A percentile compares a stretch with the other conserved stretches of the same genome.
These are phyloP conservation scores for Candida orba DNA, from an alignment of 805 yeast species.

Conservation along the genomic window DNA sequence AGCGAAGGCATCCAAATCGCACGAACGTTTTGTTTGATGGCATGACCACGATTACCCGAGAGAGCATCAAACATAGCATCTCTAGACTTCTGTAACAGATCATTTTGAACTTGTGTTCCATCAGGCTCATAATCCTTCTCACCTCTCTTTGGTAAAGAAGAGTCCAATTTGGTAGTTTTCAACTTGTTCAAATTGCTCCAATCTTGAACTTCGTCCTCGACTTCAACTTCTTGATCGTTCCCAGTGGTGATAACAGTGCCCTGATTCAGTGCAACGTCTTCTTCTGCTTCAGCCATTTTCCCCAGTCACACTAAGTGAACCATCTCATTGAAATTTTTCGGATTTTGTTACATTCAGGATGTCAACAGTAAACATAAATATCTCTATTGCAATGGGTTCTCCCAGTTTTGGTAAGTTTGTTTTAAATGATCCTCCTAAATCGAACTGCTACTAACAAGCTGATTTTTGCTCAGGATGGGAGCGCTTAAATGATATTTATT, in stretches of 20 bases:
- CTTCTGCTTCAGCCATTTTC: background rate
- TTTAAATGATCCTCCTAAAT: too few relatives aligned
- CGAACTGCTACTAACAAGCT: background rate
- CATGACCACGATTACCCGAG: constrained; percentile 38
- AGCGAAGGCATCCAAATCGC: constrained; percentile 38
- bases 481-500: constrained; percentile 61
- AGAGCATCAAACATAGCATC: constrained; percentile 70
- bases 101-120: constrained; percentile 49
- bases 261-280: background rate
- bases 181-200: constrained; percentile 38
- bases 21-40: constrained; percentile 40
- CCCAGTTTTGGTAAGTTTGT: constrained; percentile 10
- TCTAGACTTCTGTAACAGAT: constrained; percentile 44
- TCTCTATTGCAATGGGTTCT: constrained; percentile 3
- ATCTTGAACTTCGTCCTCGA: constrained; percentile 43
- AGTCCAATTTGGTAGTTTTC: background rate
- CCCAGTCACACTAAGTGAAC: background rate
- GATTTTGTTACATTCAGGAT: too few relatives aligned
- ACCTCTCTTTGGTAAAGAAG: constrained; percentile 56
- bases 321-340: background rate
- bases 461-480: constrained; percentile 56
- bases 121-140: constrained; percentile 85
- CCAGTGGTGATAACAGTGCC: background rate
- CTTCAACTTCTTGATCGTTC: constrained; percentile 5
- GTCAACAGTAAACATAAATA: background rate